Percentiles rank a stretch among this genome's conserved stretches.
These are phyloP conservation scores for Fusarium verticillioides DNA, from an alignment of 2,329 filamentous ascomycete species.

Conservation along the genomic window DNA sequence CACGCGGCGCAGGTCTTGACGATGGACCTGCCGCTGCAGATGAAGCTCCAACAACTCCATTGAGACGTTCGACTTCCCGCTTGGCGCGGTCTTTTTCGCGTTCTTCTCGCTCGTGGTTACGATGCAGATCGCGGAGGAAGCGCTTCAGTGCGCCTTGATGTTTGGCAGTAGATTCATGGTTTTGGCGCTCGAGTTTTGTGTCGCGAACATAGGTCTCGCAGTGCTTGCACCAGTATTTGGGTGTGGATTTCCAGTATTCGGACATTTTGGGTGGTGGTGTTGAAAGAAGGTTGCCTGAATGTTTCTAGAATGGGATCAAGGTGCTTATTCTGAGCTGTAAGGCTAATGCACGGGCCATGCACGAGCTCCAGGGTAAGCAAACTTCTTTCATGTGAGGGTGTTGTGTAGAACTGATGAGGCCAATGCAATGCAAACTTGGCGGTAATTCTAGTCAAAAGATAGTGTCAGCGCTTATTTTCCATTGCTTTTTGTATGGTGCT, in stretches of 20 bases:
- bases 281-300: neutral
- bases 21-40: conserved; percentile 48
- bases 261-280: conserved; percentile 69
- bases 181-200: conserved; percentile 86
- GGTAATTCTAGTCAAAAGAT: neutral
- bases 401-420: neutral
- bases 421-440: accelerated
- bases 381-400: neutral
- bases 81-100: conserved; percentile 85
- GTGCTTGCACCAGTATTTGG: conserved; percentile 98
- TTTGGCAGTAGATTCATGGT: conserved; percentile 87
- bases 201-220: conserved; percentile 92
- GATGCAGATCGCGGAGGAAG: conserved; percentile 88
- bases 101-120: conserved; percentile 81
- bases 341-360: neutral
- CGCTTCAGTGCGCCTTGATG: conserved; percentile 90
- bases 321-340: conserved; percentile 31
- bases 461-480: too few relatives aligned
- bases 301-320: neutral
- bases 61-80: conserved; percentile 86
- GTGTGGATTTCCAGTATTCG: conserved; percentile 99
- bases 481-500: accelerated
- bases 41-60: conserved; percentile 73
- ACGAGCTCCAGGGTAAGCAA: conserved; percentile 13
- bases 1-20: conserved; percentile 21